Conservation (phyloP, 2,329 filamentous ascomycete species). For the Cladobotryum mycophilum region DNA sequence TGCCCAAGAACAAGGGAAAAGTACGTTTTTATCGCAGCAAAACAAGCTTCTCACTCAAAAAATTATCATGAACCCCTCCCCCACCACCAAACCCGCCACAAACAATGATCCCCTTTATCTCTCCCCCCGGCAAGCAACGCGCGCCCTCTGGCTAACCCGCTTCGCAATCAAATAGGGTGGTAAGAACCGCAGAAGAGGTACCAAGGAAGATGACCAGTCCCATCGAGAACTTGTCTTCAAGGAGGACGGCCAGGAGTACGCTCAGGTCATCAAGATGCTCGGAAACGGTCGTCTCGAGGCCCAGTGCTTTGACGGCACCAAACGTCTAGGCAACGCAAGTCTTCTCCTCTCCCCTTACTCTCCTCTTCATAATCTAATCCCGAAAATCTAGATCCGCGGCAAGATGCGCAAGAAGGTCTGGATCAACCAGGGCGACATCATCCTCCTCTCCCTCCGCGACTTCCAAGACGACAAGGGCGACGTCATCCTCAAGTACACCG, state of each 20-base stretch:
- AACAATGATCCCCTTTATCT: constrained; percentile 4
- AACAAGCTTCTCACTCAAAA: too few species aligned
- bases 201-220: constrained; percentile 99
- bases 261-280: constrained; percentile 72
- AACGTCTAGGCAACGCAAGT: constrained; percentile 37
- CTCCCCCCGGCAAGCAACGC: constrained; percentile 3
- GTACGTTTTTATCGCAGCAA: constrained; percentile 42
- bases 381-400: constrained; percentile 70
- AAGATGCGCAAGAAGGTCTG: constrained; percentile 99
- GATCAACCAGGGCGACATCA: constrained; percentile 98
- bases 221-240: constrained; percentile 99
- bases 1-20: constrained; percentile 99
- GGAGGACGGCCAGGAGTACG: constrained; percentile 79
- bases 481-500: constrained; percentile 92
- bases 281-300: constrained; percentile 92
- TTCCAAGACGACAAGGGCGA: constrained; percentile 96
- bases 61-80: not conserved
- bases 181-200: constrained; percentile 97
- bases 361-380: too few species aligned
- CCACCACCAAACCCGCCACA: not conserved
- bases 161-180: constrained; percentile 60
- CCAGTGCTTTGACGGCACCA: constrained; percentile 80
- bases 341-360: too few species aligned
- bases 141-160: not conserved
- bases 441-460: constrained; percentile 79